These are phyloP conservation scores for Glycine soja DNA, from an alignment of 306 rosid species.

Conservation along the genomic window DNA sequence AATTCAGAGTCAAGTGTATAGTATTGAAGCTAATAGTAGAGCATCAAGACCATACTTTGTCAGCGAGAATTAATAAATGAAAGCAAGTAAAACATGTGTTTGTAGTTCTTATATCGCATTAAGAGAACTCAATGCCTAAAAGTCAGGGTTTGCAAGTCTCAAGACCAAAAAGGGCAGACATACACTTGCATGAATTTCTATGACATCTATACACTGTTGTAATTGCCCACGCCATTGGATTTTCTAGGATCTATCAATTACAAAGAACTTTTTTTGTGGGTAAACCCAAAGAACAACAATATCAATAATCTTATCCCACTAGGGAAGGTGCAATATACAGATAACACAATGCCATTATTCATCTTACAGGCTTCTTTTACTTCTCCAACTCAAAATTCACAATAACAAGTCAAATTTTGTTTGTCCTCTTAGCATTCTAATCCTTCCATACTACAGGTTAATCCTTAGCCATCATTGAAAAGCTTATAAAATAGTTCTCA, in stretches of 20 bases:
- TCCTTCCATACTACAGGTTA: background rate
- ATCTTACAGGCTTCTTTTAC: background rate
- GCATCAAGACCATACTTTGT: background rate
- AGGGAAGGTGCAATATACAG: background rate
- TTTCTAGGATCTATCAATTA: slow-evolving; percentile 1
- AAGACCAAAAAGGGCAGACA: background rate
- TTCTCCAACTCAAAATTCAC: background rate
- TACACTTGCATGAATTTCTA: slow-evolving; percentile 34
- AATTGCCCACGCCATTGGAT: background rate
- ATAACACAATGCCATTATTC: background rate
- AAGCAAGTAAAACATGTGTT: background rate
- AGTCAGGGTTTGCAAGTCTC: background rate
- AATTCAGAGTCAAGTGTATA: background rate
- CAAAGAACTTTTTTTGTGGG: background rate
- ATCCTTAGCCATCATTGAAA: background rate
- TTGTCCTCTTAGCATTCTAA: background rate
- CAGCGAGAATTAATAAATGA: slow-evolving; percentile 27
- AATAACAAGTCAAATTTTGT: background rate
- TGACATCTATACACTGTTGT: background rate
- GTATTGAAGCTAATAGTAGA: slow-evolving; percentile 28
- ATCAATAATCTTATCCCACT: background rate
- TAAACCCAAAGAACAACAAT: background rate
- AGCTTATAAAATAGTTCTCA: background rate
- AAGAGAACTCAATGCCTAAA: slow-evolving; percentile 1
- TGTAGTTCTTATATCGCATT: background rate